A percentile compares a stretch with the other conserved stretches of the same genome.
Conservation (phyloP, 345 rosid genomes). For the Clarkia xantiana region DNA sequence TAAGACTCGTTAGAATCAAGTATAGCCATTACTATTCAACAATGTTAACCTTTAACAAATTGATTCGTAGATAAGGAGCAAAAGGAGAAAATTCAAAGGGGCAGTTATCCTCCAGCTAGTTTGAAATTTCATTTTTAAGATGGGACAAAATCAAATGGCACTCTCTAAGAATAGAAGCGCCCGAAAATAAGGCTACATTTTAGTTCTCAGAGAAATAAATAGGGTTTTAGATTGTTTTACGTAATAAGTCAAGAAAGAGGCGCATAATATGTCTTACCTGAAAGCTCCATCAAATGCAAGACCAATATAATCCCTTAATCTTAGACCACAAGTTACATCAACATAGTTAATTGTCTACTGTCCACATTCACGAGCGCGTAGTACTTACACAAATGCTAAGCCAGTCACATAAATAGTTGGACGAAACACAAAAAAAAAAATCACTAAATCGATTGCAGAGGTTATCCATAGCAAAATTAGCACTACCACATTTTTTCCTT, state of each 20-base stretch:
- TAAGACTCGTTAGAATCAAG: background rate
- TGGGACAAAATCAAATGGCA: no score
- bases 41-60: background rate
- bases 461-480: no score
- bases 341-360: constrained; percentile 72
- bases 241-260: no score
- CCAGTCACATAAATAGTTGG: constrained; percentile 99
- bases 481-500: no score
- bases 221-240: no score
- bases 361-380: constrained; percentile 77
- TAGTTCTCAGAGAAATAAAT: no score
- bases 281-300: constrained; percentile 92
- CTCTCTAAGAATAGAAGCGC: no score
- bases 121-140: constrained; percentile 3
- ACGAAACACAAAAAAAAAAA: constrained; percentile 30
- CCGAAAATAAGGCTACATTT: no score
- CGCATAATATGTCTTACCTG: constrained; percentile 29
- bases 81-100: no score
- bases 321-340: constrained; percentile 92
- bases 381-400: constrained; percentile 87
- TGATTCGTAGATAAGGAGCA: no score
- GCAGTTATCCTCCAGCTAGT: no score
- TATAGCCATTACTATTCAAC: background rate
- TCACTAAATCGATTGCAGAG: no score
- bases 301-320: constrained; percentile 96